phyloP scores from a whole-genome alignment of 768 basidiomycete species.

The Calocera cornea region DNA sequence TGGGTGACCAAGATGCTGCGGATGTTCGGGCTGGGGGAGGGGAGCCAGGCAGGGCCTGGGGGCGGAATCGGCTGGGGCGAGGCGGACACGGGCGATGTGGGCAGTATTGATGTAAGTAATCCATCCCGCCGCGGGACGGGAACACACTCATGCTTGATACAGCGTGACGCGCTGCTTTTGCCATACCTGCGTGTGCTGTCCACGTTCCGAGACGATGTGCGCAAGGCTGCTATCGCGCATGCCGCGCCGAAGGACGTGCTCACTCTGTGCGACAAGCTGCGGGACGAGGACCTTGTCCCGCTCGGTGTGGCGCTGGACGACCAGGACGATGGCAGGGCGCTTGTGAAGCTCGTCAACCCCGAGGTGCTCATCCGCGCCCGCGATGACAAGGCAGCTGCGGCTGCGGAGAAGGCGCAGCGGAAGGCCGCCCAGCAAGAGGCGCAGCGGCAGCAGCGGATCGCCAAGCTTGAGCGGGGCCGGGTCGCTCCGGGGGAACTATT shows the following conservation, averaged over 20 bases:
- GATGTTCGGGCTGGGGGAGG: constrained; percentile 36
- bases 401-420: constrained; percentile 62
- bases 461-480: constrained; percentile 76
- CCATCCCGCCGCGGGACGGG: neutral
- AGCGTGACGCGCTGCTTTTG: constrained; percentile 78
- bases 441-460: constrained; percentile 43
- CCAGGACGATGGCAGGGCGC: constrained; percentile 91
- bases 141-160: constrained; percentile 10
- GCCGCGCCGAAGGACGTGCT: constrained; percentile 65
- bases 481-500: constrained; percentile 65
- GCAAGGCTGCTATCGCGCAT: constrained; percentile 57
- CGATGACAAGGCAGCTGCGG: constrained; percentile 71
- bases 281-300: constrained; percentile 82
- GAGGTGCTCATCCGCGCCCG: constrained; percentile 67
- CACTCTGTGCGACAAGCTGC: constrained; percentile 72
- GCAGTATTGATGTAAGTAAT: constrained; percentile 39
- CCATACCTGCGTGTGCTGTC: constrained; percentile 79
- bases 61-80: constrained; percentile 79
- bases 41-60: constrained; percentile 47
- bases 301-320: constrained; percentile 93
- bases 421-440: constrained; percentile 58
- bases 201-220: constrained; percentile 80
- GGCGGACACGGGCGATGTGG: constrained; percentile 27
- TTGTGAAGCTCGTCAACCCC: constrained; percentile 82
- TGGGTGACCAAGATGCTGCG: constrained; percentile 37